These are phyloP conservation scores for Penicillium subrubescens DNA, from an alignment of 495 filamentous ascomycete genomes.

Conservation along the genomic window DNA sequence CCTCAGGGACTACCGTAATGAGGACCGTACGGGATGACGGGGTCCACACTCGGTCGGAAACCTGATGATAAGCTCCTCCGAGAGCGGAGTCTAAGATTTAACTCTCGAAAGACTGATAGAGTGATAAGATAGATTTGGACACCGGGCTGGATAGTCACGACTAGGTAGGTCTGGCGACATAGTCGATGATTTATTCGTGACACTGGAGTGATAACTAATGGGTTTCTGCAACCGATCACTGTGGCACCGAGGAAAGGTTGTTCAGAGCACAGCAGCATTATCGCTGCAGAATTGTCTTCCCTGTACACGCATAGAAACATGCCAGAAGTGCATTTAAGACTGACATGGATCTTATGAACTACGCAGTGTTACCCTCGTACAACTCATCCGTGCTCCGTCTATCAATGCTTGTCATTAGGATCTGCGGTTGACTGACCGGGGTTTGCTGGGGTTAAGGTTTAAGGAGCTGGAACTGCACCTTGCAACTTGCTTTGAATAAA, in stretches of 20 bases:
- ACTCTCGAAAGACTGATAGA: neutral
- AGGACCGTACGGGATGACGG: neutral
- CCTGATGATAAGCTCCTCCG: slow-evolving; percentile 15
- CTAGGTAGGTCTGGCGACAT: neutral
- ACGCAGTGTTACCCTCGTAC: neutral
- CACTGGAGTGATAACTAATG: neutral
- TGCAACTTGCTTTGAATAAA: neutral
- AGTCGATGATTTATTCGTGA: neutral
- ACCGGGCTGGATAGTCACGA: neutral
- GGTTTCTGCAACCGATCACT: neutral
- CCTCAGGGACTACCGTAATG: neutral
- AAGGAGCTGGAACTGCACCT: neutral
- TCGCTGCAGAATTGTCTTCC: neutral
- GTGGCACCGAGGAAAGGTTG: neutral
- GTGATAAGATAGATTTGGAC: slow-evolving; percentile 6
- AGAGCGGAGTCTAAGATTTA: slow-evolving; percentile 8
- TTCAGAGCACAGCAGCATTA: neutral
- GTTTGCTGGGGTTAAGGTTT: neutral
- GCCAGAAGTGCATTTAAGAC: neutral
- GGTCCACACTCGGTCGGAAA: neutral
- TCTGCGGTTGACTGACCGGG: slow-evolving; percentile 1
- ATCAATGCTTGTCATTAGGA: neutral
- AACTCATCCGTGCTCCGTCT: neutral
- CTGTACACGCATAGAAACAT: neutral
- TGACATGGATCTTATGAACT: neutral